phyloP scores from a whole-genome alignment of 2,329 filamentous ascomycete species.

The Sclerotinia nivalis region DNA sequence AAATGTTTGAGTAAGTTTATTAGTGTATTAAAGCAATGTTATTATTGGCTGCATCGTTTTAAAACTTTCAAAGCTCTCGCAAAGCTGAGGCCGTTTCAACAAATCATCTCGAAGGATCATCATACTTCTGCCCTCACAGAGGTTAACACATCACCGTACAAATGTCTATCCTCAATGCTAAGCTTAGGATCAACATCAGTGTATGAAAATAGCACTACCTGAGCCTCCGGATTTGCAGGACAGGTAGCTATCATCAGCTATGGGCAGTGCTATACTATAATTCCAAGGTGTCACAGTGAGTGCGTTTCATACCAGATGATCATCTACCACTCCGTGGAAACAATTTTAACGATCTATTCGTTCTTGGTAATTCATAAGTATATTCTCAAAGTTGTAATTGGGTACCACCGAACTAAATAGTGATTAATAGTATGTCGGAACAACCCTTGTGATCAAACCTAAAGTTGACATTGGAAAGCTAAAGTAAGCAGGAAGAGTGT shows the following conservation, averaged over 20 bases:
- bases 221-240: neutral
- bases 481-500: neutral
- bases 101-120: constrained; percentile 9
- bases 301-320: neutral
- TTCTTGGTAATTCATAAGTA: neutral
- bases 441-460: neutral
- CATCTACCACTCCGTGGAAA: neutral
- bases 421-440: neutral
- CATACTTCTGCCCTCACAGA: neutral
- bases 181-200: neutral
- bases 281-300: neutral
- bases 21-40: neutral
- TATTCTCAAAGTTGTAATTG: neutral
- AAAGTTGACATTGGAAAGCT: neutral
- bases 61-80: neutral
- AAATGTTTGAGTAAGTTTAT: neutral
- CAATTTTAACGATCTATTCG: neutral
- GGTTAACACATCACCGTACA: neutral
- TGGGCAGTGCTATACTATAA: neutral
- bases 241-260: neutral
- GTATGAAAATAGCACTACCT: constrained; percentile 9
- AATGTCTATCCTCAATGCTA: neutral
- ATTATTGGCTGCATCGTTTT: constrained; percentile 6
- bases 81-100: constrained; percentile 1
- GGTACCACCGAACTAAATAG: neutral